Base-by-base conservation (phyloP, 2,329 filamentous ascomycete genomes). In the Harringtonia aguacate region DNA sequence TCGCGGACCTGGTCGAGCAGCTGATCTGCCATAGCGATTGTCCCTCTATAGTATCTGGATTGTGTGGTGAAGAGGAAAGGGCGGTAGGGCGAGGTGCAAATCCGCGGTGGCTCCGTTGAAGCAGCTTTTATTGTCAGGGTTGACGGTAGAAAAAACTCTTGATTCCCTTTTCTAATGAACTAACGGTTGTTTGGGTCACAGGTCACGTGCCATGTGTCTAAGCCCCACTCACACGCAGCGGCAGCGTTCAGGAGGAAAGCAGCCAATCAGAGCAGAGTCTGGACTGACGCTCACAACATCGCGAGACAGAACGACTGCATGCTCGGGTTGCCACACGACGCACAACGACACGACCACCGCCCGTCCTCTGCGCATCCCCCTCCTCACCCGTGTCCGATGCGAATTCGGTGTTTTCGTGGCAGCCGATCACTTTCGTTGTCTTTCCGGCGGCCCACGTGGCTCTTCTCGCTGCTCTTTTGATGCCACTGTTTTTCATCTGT, bases 1-100 rank as follows among this genome's bases (percentile, higher is more conserved):
- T 92, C 82, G 56, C 88, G 84, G 37, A 86, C 70, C 59, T 86
- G 78, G 47, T 94, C 86, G 38, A 94, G 58, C 56, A 87, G 76
- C 53, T 52, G 45, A 8, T 95, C 89, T 14, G 75, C 78, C 84
- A 88, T 83, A n/a, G n/a, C n/a, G n/a, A n/a, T n/a, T n/a, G n/a
- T n/a, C n/a, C n/a, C n/a, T n/a, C n/a, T n/a, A n/a, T n/a, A n/a
- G n/a, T n/a, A n/a, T n/a, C n/a, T n/a, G n/a, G n/a, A n/a, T n/a
- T n/a, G n/a, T n/a, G n/a, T n/a, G n/a, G n/a, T n/a, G n/a, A n/a
- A n/a, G n/a, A n/a, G n/a, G n/a, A n/a, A n/a, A n/a, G n/a, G n/a
- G n/a, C n/a, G n/a, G n/a, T n/a, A n/a, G n/a, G n/a, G n/a, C n/a
- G n/a, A n/a, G n/a, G n/a, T n/a, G n/a, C n/a, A n/a, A n/a, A n/a